phyloP scores from a whole-genome alignment of 257 asterid genomes.

The Nicotiana undulata region DNA sequence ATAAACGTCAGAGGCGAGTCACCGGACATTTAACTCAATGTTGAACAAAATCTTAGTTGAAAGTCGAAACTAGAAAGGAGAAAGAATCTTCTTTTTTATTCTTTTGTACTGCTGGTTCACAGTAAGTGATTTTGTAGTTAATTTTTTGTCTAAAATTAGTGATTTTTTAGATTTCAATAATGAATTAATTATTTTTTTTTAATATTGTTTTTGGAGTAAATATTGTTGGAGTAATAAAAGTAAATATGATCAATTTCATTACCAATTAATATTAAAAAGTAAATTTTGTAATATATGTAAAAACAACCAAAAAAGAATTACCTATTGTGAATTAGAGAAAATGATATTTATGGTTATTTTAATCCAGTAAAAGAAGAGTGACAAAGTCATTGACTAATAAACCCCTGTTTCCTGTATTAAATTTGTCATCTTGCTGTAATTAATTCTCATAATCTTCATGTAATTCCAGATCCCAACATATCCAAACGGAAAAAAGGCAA shows the following conservation, averaged over 20 bases:
- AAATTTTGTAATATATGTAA: too few species aligned
- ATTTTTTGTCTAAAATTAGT: too few species aligned
- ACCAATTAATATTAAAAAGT: too few species aligned
- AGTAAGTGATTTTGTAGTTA: too few species aligned
- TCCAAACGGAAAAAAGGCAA: neutral
- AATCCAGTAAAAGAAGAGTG: neutral
- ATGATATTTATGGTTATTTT: neutral
- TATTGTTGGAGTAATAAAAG: too few species aligned
- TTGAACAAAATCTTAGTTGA: neutral
- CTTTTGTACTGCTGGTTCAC: too few species aligned
- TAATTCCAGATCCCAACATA: slow-evolving; percentile 9
- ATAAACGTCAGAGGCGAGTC: neutral
- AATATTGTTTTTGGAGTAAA: too few species aligned
- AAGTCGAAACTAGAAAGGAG: neutral
- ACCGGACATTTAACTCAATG: neutral
- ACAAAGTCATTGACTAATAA: neutral
- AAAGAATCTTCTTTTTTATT: neutral
- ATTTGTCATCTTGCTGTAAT: slow-evolving; percentile 8
- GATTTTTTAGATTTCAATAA: too few species aligned
- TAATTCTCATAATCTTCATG: neutral
- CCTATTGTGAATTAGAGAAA: too few species aligned
- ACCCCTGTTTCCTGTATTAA: neutral
- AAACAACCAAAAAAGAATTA: too few species aligned
- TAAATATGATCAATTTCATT: too few species aligned
- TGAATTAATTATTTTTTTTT: too few species aligned